Evolutionary conservation across 768 basidiomycete genomes (phyloP).

Genomic region (Chalciporus pseudorubinellus): DNA sequence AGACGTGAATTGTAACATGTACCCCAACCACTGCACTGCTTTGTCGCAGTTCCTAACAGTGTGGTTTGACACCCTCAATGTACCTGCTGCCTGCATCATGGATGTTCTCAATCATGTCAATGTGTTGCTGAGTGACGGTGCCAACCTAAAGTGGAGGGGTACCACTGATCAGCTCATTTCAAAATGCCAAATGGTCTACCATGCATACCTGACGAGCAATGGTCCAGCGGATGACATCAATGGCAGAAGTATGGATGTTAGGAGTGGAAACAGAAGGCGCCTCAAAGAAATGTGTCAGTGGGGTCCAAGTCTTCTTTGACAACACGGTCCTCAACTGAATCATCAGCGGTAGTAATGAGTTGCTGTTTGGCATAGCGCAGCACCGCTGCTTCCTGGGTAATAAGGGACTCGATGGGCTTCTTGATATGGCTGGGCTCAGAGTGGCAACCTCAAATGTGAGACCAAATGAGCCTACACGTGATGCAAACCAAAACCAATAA

Average conservation of each 20-base stretch:
- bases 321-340: conserved; percentile 32
- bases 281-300: conserved; percentile 52
- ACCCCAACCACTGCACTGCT: no score
- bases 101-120: conserved; percentile 35
- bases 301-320: conserved; percentile 50
- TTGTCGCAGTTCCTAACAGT: no score
- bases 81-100: conserved; percentile 18
- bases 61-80: conserved; percentile 4
- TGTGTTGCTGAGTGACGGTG: conserved; percentile 39
- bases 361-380: no score
- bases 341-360: conserved; percentile 16
- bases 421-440: no score
- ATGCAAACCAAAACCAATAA: no score
- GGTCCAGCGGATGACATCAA: conserved; percentile 45
- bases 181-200: neutral
- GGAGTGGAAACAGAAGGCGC: conserved; percentile 23
- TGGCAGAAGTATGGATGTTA: conserved; percentile 34
- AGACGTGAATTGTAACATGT: no score
- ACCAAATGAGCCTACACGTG: no score
- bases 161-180: conserved; percentile 1
- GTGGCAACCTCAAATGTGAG: no score
- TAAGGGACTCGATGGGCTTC: no score
- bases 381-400: no score
- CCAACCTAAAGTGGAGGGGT: conserved; percentile 31
- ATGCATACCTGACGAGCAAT: conserved; percentile 45